Evolutionary conservation across 83 land plant species (phyloP).

Genomic region (Diphasiastrum complanatum): DNA sequence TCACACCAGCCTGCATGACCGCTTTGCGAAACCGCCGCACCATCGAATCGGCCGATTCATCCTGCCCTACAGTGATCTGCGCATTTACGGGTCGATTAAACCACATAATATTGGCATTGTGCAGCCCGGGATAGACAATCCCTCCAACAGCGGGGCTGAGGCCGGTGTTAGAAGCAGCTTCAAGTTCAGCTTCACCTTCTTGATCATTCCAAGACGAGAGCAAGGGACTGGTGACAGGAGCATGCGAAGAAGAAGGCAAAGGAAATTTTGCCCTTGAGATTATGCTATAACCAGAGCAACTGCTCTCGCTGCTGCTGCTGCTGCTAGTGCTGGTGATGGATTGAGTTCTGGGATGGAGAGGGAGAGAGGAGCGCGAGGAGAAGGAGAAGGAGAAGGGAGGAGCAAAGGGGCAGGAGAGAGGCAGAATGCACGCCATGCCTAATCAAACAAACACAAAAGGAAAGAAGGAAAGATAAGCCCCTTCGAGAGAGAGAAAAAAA

Average conservation of each 20-base stretch:
- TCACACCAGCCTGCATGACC: constrained; percentile 68
- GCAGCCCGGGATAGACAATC: constrained; percentile 21
- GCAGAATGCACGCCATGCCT: background rate
- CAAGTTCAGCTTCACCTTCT: too few species aligned
- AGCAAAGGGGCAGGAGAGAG: background rate
- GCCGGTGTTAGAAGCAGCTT: too few species aligned
- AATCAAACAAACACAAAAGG: too few species aligned
- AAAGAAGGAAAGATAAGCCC: too few species aligned
- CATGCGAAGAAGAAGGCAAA: background rate
- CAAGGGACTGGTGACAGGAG: background rate
- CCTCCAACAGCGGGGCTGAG: too few species aligned
- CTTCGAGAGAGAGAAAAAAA: too few species aligned
- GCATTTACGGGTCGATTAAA: constrained; percentile 46
- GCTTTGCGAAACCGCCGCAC: constrained; percentile 59
- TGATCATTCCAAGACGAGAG: too few species aligned
- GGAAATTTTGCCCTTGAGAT: too few species aligned
- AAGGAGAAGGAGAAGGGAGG: background rate
- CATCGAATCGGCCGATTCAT: constrained; percentile 69
- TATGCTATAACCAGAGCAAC: too few species aligned
- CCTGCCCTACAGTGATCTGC: constrained; percentile 58
- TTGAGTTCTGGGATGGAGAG: background rate
- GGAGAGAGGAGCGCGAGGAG: background rate
- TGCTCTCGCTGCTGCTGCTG: too few species aligned
- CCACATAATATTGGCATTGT: constrained; percentile 28
- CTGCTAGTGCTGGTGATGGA: background rate